Evolutionary conservation across 371 early-diverging fungal genomes (phyloP), one percentile per base, ranked within the genome.

Genomic region (Apophysomyces variabilis): DNA sequence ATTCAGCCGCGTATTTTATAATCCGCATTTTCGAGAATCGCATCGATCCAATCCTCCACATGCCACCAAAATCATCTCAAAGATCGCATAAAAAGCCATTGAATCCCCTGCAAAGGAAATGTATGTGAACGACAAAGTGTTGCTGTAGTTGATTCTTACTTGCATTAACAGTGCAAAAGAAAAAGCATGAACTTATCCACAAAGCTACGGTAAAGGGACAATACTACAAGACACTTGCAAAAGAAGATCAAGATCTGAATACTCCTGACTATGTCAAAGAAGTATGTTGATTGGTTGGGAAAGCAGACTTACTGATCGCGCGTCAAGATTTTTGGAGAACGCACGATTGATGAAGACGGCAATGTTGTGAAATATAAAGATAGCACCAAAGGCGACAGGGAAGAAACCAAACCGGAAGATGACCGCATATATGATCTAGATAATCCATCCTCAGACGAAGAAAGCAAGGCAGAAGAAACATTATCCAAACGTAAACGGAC

Each of bases 181-280:
- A 78, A 65, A 88, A 88, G 59, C 70, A 80, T 5, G 83, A 88
- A 8, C 68, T 86, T 39, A 84, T 88, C 44, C 88, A 88, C 63
- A 88, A 88, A 67, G 84, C 86, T 14, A 76, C 77, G 54, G 85
- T 88, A 43, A 88, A 88, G 66, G 82, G 84, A 60, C 79, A 83
- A 41, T 88, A 84, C 58, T 84, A 86, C 61, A 88, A 84, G 66
- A 62, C 72, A 32, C 58, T 83, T 16, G 64, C 76, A 35, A 75
- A 79, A 60, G 76, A 78, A 16, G 58, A 71, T 5, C 62, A 74
- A 18, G 68, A 62, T 45, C 44, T 65, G 36, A 74, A 77, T 58
- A 69, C 81, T 60, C 84, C 84, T 14, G 81, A 80, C 60, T 83
- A 80, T 66, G 80, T 80, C 12, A 83, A 83, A 70, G 78, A 83